Base-by-base conservation (phyloP, 2,329 filamentous ascomycete genomes). In the Xylariales sp. region DNA sequence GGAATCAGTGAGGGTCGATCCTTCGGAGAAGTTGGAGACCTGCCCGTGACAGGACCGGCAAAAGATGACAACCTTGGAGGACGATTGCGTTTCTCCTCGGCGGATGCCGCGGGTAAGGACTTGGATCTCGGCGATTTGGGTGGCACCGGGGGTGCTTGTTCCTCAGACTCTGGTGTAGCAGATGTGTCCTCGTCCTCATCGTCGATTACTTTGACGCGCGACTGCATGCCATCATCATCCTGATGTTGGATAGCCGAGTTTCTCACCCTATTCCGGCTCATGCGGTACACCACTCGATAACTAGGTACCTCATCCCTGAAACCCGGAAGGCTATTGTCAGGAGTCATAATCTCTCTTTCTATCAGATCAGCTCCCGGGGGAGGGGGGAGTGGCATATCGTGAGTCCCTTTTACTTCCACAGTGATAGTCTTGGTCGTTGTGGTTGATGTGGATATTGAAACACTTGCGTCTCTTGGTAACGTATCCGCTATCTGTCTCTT, bases 341-440 rank as follows among this genome's bases (percentile, higher is more conserved):
- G 43, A 15, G 46, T 42, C 24, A 43, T 53, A 31, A 56, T 48
- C 40, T 74, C 54, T 60, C 61, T 68, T 44, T 76, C 69, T 47
- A 83, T 61, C 7, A 83, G 64, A 51, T 82, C 76, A 8, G 80
- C 70, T 1, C 78, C 78, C 0, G 76, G 73, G 0, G 78, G 73
- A 2, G 76, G 73, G 2, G 72, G 64, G 2, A 83, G 60, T 1
- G 71, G 65, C 3, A 74, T 65, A 4, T 70, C 64, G 15, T 70
- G 63, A 4, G 71, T 64, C 1, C 77, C 76, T 11, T 70, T 70
- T 27, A 84, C 71, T 40, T 84, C 78, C 3, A 84, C 78, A 0
- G 80, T 82, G 50, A 84, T 79, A 11, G 70, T 82, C 47, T 82
- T 81, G 6, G 73, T 78, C 1, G 75, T 80, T 1, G 70, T 71